Conservation (phyloP, 352 stramenopile genomes). For the Globisporangium megalacanthum region DNA sequence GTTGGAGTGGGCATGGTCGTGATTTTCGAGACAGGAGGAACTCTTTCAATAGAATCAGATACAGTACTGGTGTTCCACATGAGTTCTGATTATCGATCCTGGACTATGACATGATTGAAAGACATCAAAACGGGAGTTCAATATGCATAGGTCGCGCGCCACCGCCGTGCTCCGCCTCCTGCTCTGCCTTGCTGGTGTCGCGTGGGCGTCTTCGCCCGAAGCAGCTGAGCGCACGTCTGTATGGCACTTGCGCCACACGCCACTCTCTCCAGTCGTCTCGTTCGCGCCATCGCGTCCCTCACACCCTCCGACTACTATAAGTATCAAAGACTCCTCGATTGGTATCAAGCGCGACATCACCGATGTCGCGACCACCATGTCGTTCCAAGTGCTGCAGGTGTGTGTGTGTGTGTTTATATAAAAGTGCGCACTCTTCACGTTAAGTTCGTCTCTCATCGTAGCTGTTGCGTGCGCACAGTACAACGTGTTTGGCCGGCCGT, state of each 20-base stretch:
- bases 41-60: no score
- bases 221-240: neutral
- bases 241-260: no score
- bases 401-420: constrained; percentile 10
- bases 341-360: neutral
- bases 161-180: neutral
- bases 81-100: no score
- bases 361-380: constrained; percentile 19
- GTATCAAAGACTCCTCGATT: no score
- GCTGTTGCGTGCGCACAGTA: constrained; percentile 33
- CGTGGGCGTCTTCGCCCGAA: no score
- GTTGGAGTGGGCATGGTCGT: no score
- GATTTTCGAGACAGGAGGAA: no score
- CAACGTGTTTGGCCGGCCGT: constrained; percentile 74
- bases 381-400: constrained; percentile 60
- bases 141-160: neutral
- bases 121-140: no score
- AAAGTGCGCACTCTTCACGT: neutral
- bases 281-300: neutral
- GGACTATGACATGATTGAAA: no score
- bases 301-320: neutral
- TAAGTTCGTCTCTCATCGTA: neutral
- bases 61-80: no score
- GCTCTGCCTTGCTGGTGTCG: neutral
- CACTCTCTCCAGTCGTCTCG: neutral